Base-by-base conservation (phyloP, 768 basidiomycete species). In the Trametes elegans region DNA sequence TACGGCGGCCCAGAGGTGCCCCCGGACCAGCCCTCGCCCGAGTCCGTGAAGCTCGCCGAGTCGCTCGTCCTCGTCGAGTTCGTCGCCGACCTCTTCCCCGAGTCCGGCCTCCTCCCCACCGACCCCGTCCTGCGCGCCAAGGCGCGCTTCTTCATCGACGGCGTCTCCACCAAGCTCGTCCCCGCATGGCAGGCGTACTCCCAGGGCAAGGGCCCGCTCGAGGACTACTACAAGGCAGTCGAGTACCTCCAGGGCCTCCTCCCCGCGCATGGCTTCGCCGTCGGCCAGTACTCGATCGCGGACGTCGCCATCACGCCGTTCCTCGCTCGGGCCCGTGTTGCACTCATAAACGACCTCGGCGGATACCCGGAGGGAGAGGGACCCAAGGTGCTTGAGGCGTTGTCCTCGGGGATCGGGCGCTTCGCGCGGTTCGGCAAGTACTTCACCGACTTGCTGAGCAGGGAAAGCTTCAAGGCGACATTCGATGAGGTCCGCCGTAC, bases 1-100 rank as follows among this genome's bases (percentile, higher is more conserved):
- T 86, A 83, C 57, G 85, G 84, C 32, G 85, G 85, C 0, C 82
- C 85, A 5, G 69, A 74, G 16, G 78, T 79, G 18, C 62, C 80
- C n/a, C 75, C 82, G 0, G 79, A 81, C 54, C 61, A 74, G 2
- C 85, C 87, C 0, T 84, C 84, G 2, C 77, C 79, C 0, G 79
- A 81, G 31, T 83, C 83, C 7, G 62, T 69, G 48, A 87, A 87
- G 64, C 65, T 88, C 60, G 74, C 82, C 7, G 86, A 88, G 63
- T 87, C 84, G 6, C 79, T 82, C 44, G 70, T 87, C 39, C 79
- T 87, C 50, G 70, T 87, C 45, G 84, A 88, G 64, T 83, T 88
- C 68, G 66, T 87, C 54, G 82, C 82, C 7, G 85, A 87, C 64
- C 69, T 85, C 47, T 80, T 72, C 64, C 78, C 79, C 0, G 62